phyloP scores from a whole-genome alignment of 805 yeast genomes.

The Nakazawaea pomicola region DNA sequence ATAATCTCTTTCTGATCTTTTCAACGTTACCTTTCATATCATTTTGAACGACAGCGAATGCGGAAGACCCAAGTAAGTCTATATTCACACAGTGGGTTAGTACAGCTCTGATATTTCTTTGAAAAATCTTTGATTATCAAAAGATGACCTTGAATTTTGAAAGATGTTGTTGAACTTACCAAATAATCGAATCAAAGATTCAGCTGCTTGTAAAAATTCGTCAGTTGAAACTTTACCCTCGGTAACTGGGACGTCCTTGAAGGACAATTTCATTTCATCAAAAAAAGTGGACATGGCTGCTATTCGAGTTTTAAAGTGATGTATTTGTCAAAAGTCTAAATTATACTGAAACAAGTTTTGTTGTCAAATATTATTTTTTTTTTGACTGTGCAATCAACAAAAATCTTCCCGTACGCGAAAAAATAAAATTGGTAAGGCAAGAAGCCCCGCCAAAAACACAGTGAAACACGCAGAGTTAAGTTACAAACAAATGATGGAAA shows the following conservation, averaged over 20 bases:
- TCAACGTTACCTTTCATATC: constrained; percentile 86
- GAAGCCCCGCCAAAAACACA: too few species aligned
- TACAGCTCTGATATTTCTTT: too few species aligned
- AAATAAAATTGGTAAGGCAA: too few species aligned
- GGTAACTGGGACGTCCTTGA: constrained; percentile 65
- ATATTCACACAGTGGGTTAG: constrained; percentile 6
- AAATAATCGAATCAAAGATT: constrained; percentile 75
- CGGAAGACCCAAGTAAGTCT: constrained; percentile 77
- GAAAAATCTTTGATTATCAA: too few species aligned
- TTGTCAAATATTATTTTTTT: background rate
- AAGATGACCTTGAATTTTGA: too few species aligned
- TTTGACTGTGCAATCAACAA: background rate
- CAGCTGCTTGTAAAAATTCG: constrained; percentile 78
- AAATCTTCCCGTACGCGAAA: background rate
- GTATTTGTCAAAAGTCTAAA: too few species aligned
- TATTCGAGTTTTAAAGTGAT: too few species aligned
- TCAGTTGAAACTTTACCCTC: constrained; percentile 66
- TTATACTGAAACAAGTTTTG: background rate
- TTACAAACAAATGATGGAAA: too few species aligned
- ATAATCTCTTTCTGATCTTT: constrained; percentile 64
- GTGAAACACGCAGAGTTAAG: too few species aligned
- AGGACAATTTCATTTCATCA: constrained; percentile 70
- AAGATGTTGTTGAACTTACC: constrained; percentile 33
- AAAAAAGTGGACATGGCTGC: constrained; percentile 83
- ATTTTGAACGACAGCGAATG: constrained; percentile 78